Base-by-base conservation (phyloP, 2,329 filamentous ascomycete genomes). In the Xylaria arbuscula region DNA sequence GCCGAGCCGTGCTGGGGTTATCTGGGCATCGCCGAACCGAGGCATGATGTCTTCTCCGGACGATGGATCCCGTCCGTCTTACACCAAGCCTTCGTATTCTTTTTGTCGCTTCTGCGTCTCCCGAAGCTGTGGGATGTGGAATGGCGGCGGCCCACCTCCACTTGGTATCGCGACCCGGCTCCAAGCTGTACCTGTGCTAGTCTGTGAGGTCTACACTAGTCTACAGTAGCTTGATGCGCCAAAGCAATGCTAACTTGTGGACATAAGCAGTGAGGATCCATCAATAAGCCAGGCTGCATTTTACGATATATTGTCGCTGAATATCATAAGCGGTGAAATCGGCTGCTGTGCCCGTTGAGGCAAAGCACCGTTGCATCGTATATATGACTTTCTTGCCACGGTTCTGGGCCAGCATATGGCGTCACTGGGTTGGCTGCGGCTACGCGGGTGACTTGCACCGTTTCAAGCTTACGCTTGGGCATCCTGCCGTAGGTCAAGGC, bases 371-470 rank as follows among this genome's bases (percentile, higher is more conserved):
- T 64, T 56, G 40, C 65, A 64, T 38, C 34, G 19, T 34, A 54
- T 6, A 54, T 36, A 54, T 40, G n/a, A 28, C 24, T 56, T 36
- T 34, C 24, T 67, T 60, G 65, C 60, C 60, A 67, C 65, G 19
- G 19, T 42, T 56, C 54, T 28, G 42, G 57, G 55, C 50, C 42
- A 45, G 22, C 17, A 50, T 60, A 47, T 60, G 22, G n/a, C 15
- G 19, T 38, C 13, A 36, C 32, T 10, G 42, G 34, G 42, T 40
- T 28, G 40, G 22, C 48, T 61, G 45, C 55, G 48, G 55, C 48
- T 51, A 15, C 45, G 24, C 55, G 50, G 48, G 54, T 53, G 42
- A 24, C 28, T 17, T 17, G 32, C 56, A 19, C 4, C 34, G 11
- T n/a, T 50, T 50, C 36, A 17, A 47, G 13, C 32, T 32, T 32